Percentiles rank a stretch among this genome's conserved stretches.
Conservation (phyloP, 805 yeast species). For the Saccharomycopsis guyanensis region DNA sequence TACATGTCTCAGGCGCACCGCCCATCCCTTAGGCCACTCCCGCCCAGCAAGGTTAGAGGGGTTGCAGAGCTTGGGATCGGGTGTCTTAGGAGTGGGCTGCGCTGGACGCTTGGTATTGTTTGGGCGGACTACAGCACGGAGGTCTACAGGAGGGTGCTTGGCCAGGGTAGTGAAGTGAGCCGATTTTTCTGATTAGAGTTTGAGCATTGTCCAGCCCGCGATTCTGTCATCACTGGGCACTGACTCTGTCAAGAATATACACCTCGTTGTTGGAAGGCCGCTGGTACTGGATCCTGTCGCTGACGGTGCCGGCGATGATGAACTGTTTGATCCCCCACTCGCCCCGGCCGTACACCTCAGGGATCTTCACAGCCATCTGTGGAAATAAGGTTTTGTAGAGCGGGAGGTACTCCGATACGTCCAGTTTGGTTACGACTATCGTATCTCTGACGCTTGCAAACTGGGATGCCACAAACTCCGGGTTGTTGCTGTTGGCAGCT, state of each 20-base stretch:
- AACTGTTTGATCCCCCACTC: slow-evolving; percentile 36
- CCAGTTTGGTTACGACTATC: slow-evolving; percentile 40
- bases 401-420: slow-evolving; percentile 45
- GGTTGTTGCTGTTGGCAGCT: slow-evolving; percentile 38
- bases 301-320: slow-evolving; percentile 41
- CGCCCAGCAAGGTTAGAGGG: no score
- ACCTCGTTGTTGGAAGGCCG: slow-evolving; percentile 32
- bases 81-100: no score
- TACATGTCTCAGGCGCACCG: no score
- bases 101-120: no score
- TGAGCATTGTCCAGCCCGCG: no score
- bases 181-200: no score
- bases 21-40: no score
- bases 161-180: no score
- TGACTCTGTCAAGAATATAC: slow-evolving; percentile 27
- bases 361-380: slow-evolving; percentile 38
- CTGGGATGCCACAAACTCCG: slow-evolving; percentile 28
- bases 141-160: no score
- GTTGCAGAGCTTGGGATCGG: no score
- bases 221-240: background rate
- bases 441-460: slow-evolving; percentile 33
- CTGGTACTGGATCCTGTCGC: slow-evolving; percentile 43
- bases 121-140: no score
- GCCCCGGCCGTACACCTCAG: slow-evolving; percentile 49
- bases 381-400: slow-evolving; percentile 49